Evolutionary conservation across 1,284 basidiomycete genomes (phyloP), one percentile per base, ranked within the genome.

Genomic region (Trichosporon sp.): DNA sequence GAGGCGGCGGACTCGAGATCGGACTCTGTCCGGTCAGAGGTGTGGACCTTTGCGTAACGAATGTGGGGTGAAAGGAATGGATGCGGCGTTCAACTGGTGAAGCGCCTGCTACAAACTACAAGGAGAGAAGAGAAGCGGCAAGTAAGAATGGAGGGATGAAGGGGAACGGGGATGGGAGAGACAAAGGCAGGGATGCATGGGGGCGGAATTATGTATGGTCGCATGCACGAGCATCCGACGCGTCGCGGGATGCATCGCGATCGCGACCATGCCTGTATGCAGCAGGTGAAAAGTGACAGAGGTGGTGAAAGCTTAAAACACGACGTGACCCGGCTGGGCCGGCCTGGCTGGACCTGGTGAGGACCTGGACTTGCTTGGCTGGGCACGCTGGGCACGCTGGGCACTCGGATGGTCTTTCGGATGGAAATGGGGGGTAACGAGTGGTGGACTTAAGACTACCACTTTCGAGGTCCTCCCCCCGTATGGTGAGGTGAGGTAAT

Each of bases 221-320:
- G 56, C 56, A n/a, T 31, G 27, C 27, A 60, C 4, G 6, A 15
- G 27, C 56, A n/a, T 60, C 29, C 27, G 56, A 60, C 56, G 56
- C 56, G 56, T 51, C 29, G 56, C 56, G 56, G 56, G 56, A 60
- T 29, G 56, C 56, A 31, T 31, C 18, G 56, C 56, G 56, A 51
- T 51, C 56, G 29, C 56, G 56, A 60, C 31, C 15, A 60, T 11
- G 27, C 47, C 47, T 34, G 21, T 25, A 51, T 21, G 29, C 56
- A 31, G 27, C 4, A 60, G 29, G 56, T 60, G 56, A 60, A 60
- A 60, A 31, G 56, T 60, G 56, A 60, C 29, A 31, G 56, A 7
- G 15, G 29, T 31, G 56, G 56, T 31, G 56, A 60, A 60, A 60
- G 56, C 56, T 60, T 60, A 60, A 60, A 31, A 60, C 47, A 60